phyloP scores from a whole-genome alignment of 2,329 filamentous ascomycete species.

The Penicillium sp. region DNA sequence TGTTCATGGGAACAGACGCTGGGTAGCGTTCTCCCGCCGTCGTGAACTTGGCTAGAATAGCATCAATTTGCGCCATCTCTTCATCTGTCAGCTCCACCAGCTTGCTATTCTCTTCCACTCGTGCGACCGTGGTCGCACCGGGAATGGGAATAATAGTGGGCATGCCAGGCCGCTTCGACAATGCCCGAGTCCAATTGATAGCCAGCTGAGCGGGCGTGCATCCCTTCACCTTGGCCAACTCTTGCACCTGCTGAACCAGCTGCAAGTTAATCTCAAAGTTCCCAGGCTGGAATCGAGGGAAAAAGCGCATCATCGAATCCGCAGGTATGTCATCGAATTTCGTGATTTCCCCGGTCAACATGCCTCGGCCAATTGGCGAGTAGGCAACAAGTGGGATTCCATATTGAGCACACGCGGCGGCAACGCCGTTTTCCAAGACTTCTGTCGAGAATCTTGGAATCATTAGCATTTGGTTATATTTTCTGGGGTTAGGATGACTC shows the following conservation, averaged over 20 bases:
- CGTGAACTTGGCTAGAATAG: no score
- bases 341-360: slow-evolving; percentile 52
- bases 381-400: slow-evolving; percentile 67
- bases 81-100: no score
- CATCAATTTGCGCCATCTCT: no score
- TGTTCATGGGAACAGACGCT: no score
- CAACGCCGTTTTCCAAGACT: slow-evolving; percentile 33
- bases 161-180: slow-evolving; percentile 50
- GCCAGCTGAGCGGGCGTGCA: slow-evolving; percentile 48
- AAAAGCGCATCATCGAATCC: slow-evolving; percentile 39
- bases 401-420: slow-evolving; percentile 54
- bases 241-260: slow-evolving; percentile 54
- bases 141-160: slow-evolving; percentile 33
- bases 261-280: slow-evolving; percentile 60
- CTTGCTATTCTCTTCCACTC: slow-evolving; percentile 1
- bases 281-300: slow-evolving; percentile 57
- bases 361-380: slow-evolving; percentile 59
- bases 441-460: neutral
- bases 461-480: slow-evolving; percentile 46
- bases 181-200: slow-evolving; percentile 55
- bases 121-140: slow-evolving; percentile 1
- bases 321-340: slow-evolving; percentile 51
- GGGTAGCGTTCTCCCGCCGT: no score
- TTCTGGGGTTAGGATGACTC: no score
- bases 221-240: slow-evolving; percentile 55